Conservation (phyloP, 441 rosid genomes). For the Jatropha multifida region DNA sequence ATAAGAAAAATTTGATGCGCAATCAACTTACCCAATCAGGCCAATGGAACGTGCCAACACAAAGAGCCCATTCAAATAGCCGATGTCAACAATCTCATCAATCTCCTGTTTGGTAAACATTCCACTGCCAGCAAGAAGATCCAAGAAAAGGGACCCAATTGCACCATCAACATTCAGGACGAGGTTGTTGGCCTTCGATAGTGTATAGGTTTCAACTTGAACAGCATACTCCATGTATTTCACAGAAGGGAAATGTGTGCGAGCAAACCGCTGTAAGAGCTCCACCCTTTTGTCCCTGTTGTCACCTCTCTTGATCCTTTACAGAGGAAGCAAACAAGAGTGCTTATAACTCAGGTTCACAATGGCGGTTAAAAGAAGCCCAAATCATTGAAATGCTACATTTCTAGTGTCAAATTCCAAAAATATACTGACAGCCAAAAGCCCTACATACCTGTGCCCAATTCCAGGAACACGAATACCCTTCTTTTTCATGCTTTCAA, state of each 20-base stretch:
- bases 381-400: constrained; percentile 5
- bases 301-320: constrained; percentile 96
- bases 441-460: constrained; percentile 74
- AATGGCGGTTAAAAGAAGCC: constrained; percentile 9
- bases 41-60: constrained; percentile 89
- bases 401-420: constrained; percentile 1
- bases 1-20: constrained; percentile 11
- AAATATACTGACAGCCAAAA: constrained; percentile 1
- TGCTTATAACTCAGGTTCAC: constrained; percentile 11
- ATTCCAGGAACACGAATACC: constrained; percentile 98
- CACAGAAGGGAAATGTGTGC: constrained; percentile 85
- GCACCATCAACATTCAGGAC: constrained; percentile 92
- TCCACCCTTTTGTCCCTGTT: constrained; percentile 95
- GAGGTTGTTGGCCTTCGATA: constrained; percentile 82
- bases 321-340: constrained; percentile 15
- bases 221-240: constrained; percentile 96
- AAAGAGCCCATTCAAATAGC: constrained; percentile 87
- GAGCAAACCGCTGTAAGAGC: constrained; percentile 78
- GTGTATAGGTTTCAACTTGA: constrained; percentile 86
- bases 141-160: constrained; percentile 92
- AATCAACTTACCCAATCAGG: constrained; percentile 67
- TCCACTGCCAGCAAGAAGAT: constrained; percentile 91
- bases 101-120: constrained; percentile 94
- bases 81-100: constrained; percentile 81
- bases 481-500: constrained; percentile 94